Evolutionary conservation across 305 asterid species (phyloP).

Genomic region (Lippia alba): DNA sequence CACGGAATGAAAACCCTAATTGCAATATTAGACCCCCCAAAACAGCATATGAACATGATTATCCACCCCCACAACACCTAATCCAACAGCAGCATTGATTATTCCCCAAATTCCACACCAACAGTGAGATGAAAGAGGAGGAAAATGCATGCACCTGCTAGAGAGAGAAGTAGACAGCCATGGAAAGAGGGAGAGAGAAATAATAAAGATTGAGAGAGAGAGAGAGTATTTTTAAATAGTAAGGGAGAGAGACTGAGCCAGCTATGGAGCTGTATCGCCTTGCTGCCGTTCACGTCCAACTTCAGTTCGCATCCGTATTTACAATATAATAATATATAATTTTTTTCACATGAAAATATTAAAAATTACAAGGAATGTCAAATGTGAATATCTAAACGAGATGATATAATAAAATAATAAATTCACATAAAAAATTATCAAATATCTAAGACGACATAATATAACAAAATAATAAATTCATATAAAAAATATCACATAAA

Average conservation of each 20-base stretch:
- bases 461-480: no score
- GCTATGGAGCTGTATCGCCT: conserved; percentile 25
- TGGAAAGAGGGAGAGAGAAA: background rate
- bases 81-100: conserved; percentile 31
- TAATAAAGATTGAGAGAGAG: background rate
- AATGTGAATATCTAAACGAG: no score
- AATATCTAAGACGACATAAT: no score
- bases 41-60: conserved; percentile 18
- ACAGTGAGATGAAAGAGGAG: background rate
- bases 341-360: no score
- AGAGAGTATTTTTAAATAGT: conserved; percentile 26
- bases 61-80: conserved; percentile 23
- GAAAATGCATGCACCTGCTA: conserved; percentile 22
- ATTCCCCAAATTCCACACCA: conserved; percentile 9
- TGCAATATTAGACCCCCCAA: conserved; percentile 34
- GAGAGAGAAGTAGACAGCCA: conserved; percentile 32
- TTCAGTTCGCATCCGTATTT: no score
- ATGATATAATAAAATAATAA: no score
- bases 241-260: conserved; percentile 31
- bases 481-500: no score
- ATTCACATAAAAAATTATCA: no score
- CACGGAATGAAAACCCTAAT: conserved; percentile 35
- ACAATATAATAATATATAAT: no score
- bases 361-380: no score
- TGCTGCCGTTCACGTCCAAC: no score